phyloP scores from a whole-genome alignment of 2,329 filamentous ascomycete genomes.

The Xenoacremonium recifei region DNA sequence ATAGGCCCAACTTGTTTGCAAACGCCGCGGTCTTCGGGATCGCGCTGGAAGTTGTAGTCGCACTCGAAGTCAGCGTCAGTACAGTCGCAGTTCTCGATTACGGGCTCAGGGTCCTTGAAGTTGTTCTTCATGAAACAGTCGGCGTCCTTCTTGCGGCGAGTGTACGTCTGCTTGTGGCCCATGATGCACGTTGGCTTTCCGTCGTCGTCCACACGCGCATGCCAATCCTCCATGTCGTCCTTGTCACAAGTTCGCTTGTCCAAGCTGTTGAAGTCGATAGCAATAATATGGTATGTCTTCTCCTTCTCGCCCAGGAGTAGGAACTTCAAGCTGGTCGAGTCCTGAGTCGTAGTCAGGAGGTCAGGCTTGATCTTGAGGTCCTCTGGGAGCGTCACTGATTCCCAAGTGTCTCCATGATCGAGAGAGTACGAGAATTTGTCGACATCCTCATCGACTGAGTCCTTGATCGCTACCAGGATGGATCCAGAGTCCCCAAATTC shows the following conservation, averaged over 20 bases:
- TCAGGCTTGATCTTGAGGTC: conserved; percentile 66
- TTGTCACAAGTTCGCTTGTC: conserved; percentile 77
- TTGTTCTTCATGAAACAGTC: conserved; percentile 87
- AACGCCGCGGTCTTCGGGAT: conserved; percentile 60
- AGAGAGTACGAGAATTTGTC: conserved; percentile 71
- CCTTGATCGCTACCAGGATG: conserved; percentile 77
- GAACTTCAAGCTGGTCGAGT: conserved; percentile 92
- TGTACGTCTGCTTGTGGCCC: conserved; percentile 90
- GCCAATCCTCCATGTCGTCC: conserved; percentile 84
- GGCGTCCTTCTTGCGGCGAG: conserved; percentile 79
- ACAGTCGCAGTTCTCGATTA: conserved; percentile 77
- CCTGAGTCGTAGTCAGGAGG: conserved; percentile 81
- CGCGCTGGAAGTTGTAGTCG: conserved; percentile 83
- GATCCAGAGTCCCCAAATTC: conserved; percentile 94
- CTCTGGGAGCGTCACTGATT: conserved; percentile 64
- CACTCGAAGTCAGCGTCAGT: conserved; percentile 88
- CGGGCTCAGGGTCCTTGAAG: conserved; percentile 73
- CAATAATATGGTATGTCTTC: conserved; percentile 62
- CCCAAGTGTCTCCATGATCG: conserved; percentile 86
- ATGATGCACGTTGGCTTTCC: conserved; percentile 86
- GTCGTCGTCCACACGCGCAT: conserved; percentile 76
- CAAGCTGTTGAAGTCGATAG: conserved; percentile 80
- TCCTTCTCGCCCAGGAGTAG: conserved; percentile 67
- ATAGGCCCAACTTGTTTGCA: conserved; percentile 67
- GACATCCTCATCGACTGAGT: conserved; percentile 63